Conservation (phyloP, 2,329 filamentous ascomycete genomes). For the Fusarium foetens region DNA sequence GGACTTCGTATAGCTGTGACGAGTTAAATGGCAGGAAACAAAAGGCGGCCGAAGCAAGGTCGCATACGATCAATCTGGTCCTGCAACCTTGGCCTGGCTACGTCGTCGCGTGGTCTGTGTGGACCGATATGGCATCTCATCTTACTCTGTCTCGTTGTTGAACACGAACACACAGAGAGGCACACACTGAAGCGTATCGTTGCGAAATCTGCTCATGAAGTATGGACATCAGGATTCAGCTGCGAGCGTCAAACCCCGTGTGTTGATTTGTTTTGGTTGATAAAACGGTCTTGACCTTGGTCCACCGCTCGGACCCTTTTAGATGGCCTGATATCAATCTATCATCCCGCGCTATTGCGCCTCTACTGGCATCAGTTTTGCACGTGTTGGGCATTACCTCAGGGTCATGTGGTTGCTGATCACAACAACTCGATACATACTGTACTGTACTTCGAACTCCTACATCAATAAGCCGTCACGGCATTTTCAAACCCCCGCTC, state of each 20-base stretch:
- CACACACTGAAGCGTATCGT: neutral
- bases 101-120: conserved; percentile 11
- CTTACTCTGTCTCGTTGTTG: neutral
- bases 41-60: conserved; percentile 10
- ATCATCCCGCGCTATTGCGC: conserved; percentile 11
- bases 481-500: conserved; percentile 23
- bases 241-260: neutral
- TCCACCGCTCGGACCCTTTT: conserved; percentile 18
- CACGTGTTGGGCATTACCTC: conserved; percentile 30
- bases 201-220: neutral
- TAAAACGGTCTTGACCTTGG: neutral
- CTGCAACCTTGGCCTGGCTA: neutral
- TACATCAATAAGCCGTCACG: conserved; percentile 14
- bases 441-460: neutral
- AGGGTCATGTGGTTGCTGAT: conserved; percentile 40
- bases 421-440: conserved; percentile 6
- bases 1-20: conserved; percentile 16
- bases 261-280: neutral
- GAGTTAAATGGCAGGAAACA: conserved; percentile 16
- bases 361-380: conserved; percentile 6
- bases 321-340: conserved; percentile 14
- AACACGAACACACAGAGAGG: neutral
- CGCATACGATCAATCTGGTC: neutral
- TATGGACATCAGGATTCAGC: neutral
- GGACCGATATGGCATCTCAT: neutral